Conservation (phyloP, 805 yeast genomes). For the Priceomyces melissophilus region DNA sequence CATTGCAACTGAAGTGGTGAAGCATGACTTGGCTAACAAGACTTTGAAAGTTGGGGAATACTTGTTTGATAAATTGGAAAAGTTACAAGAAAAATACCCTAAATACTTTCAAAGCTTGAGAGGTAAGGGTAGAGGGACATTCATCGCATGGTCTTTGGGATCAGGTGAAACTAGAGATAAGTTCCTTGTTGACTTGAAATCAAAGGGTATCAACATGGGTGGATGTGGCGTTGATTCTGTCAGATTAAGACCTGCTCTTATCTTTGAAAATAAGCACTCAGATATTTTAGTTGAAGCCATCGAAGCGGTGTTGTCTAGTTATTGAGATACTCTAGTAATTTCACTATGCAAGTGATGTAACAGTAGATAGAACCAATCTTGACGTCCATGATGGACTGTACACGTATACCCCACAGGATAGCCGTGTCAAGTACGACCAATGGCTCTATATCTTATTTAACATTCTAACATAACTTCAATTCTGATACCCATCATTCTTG, state of each 20-base stretch:
- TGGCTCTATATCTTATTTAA: no score
- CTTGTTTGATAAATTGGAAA: constrained; percentile 54
- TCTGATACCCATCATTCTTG: no score
- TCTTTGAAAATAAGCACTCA: constrained; percentile 78
- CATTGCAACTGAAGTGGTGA: constrained; percentile 61
- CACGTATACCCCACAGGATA: no score
- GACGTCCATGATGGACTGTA: no score
- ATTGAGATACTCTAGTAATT: no score
- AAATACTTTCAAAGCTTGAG: constrained; percentile 52
- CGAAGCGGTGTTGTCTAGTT: constrained; percentile 35
- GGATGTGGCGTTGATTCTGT: constrained; percentile 80
- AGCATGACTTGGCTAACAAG: constrained; percentile 54
- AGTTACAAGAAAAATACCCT: constrained; percentile 55
- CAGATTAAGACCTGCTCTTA: constrained; percentile 76
- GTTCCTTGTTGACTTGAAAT: constrained; percentile 58
- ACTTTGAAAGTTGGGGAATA: constrained; percentile 65
- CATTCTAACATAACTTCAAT: no score
- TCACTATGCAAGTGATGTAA: no score
- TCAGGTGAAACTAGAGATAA: constrained; percentile 54
- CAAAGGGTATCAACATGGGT: constrained; percentile 73
- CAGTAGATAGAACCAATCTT: no score
- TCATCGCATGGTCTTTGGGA: constrained; percentile 75
- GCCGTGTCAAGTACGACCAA: no score
- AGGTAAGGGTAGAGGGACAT: constrained; percentile 73
- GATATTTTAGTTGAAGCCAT: constrained; percentile 53